A percentile compares a stretch with the other conserved stretches of the same genome.
Conservation (phyloP, 2,329 filamentous ascomycete genomes). For the Nothophoma quercina region DNA sequence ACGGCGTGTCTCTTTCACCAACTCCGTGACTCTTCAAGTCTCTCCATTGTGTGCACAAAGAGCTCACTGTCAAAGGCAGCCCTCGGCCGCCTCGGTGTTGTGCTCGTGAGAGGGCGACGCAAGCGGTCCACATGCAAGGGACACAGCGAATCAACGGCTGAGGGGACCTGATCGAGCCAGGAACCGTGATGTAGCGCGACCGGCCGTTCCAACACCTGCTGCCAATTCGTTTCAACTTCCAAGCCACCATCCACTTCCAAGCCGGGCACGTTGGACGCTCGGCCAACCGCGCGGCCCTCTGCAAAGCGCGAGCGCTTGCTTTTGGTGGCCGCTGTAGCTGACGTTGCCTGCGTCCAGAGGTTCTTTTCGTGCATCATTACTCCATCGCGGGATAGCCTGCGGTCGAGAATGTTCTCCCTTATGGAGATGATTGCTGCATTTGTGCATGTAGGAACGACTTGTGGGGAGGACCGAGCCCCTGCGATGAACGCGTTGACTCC, state of each 20-base stretch:
- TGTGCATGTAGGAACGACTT: constrained; percentile 1
- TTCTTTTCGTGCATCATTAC: constrained; percentile 2
- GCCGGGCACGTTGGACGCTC: constrained; percentile 7
- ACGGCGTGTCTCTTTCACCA: not conserved
- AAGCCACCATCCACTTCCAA: constrained; percentile 16
- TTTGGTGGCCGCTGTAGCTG: constrained; percentile 13
- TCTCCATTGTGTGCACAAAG: constrained; percentile 1
- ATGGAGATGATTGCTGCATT: constrained; percentile 2
- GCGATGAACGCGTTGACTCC: constrained; percentile 4
- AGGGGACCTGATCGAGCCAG: too few relatives aligned
- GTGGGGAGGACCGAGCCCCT: constrained; percentile 6
- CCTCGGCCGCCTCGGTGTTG: constrained; percentile 11
- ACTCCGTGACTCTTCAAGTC: not conserved
- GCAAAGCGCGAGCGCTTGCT: constrained; percentile 15
- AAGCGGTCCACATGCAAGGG: constrained; percentile 8
- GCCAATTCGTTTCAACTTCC: constrained; percentile 16
- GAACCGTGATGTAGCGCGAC: not conserved
- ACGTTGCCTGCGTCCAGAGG: constrained; percentile 13
- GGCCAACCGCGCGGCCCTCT: constrained; percentile 20
- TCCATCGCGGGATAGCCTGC: constrained; percentile 7
- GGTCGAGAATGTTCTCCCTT: constrained; percentile 15
- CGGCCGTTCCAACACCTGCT: constrained; percentile 3
- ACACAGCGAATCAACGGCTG: too few relatives aligned
- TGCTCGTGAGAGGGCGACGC: constrained; percentile 4
- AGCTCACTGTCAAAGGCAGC: not conserved